Conservation (phyloP, 352 stramenopile genomes). For the Globisporangium uncinulatum region DNA sequence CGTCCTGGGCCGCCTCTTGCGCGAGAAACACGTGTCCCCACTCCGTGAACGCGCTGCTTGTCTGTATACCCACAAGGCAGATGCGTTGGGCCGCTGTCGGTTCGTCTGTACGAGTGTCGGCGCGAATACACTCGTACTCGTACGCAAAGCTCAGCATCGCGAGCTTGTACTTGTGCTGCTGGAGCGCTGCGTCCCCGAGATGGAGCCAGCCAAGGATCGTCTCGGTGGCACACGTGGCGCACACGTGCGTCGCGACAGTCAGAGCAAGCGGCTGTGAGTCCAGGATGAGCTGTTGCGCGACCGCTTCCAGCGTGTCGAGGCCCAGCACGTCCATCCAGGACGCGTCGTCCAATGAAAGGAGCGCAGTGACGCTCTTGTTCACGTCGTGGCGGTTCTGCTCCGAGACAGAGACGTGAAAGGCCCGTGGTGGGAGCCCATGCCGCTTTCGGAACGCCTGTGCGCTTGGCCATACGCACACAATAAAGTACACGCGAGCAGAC, state of each 20-base stretch:
- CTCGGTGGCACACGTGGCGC: constrained; percentile 3
- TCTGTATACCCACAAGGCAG: constrained; percentile 16
- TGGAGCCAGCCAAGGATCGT: constrained; percentile 26
- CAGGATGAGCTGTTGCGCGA: constrained; percentile 24
- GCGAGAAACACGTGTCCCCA: constrained; percentile 27
- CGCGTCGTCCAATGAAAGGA: constrained; percentile 15
- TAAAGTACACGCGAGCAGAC: constrained; percentile 30
- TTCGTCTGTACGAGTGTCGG: background rate
- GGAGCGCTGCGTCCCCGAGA: constrained; percentile 25
- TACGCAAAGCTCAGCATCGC: constrained; percentile 34
- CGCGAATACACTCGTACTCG: background rate
- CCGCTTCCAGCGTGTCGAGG: constrained; percentile 23
- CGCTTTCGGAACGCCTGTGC: constrained; percentile 37
- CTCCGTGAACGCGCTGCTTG: constrained; percentile 22
- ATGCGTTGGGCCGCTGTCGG: constrained; percentile 11
- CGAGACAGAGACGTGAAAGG: constrained; percentile 54
- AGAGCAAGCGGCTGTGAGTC: constrained; percentile 21
- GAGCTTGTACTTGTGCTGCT: constrained; percentile 19
- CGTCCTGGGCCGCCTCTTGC: constrained; percentile 19
- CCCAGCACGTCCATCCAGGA: constrained; percentile 13
- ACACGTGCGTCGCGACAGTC: constrained; percentile 24
- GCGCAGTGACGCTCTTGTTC: constrained; percentile 35
- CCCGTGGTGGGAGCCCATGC: constrained; percentile 31
- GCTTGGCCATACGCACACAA: constrained; percentile 58
- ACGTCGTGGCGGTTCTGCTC: constrained; percentile 36